A percentile compares a stretch with the other conserved stretches of the same genome.
phyloP scores from a whole-genome alignment of 495 filamentous ascomycete species.

The Aspergillus coremiiformis region DNA sequence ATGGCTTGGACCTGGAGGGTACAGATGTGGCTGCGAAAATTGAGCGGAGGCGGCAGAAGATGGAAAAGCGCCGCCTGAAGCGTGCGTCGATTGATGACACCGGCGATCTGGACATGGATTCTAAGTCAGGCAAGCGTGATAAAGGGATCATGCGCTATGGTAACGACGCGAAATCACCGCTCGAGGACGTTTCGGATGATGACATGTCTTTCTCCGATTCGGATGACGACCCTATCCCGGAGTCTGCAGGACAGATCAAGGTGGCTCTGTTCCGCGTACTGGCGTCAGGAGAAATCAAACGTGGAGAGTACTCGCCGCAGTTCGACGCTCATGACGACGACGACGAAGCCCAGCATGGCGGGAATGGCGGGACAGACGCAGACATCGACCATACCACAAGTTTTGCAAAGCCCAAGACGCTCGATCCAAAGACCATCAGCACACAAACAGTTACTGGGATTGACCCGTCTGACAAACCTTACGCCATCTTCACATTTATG shows the following conservation, averaged over 20 bases:
- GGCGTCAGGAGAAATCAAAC: slow-evolving; percentile 93
- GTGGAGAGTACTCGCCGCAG: slow-evolving; percentile 94
- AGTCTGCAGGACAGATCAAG: slow-evolving; percentile 96
- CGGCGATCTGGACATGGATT: slow-evolving; percentile 47
- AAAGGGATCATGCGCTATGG: slow-evolving; percentile 71
- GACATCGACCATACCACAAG: slow-evolving; percentile 97
- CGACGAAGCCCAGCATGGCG: slow-evolving; percentile 50
- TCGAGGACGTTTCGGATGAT: slow-evolving; percentile 65
- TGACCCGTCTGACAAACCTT: slow-evolving; percentile 88
- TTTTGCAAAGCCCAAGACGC: slow-evolving; percentile 93
- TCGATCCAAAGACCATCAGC: slow-evolving; percentile 95
- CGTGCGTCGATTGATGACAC: slow-evolving; percentile 43
- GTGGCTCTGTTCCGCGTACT: slow-evolving; percentile 93
- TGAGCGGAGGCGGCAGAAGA: slow-evolving; percentile 75
- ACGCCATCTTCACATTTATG: slow-evolving; percentile 95
- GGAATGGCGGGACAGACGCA: slow-evolving; percentile 40
- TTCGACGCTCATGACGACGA: slow-evolving; percentile 96
- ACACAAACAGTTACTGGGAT: slow-evolving; percentile 99
- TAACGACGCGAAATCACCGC: slow-evolving; percentile 59
- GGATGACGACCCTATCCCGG: slow-evolving; percentile 82
- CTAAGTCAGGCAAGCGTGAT: slow-evolving; percentile 32
- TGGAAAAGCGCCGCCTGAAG: slow-evolving; percentile 75
- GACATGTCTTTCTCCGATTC: slow-evolving; percentile 64
- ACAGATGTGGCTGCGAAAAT: slow-evolving; percentile 83
- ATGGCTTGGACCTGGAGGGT: slow-evolving; percentile 85